Base-by-base conservation (phyloP, 371 early-diverging fungal genomes). In the Rhizopus delemar region DNA sequence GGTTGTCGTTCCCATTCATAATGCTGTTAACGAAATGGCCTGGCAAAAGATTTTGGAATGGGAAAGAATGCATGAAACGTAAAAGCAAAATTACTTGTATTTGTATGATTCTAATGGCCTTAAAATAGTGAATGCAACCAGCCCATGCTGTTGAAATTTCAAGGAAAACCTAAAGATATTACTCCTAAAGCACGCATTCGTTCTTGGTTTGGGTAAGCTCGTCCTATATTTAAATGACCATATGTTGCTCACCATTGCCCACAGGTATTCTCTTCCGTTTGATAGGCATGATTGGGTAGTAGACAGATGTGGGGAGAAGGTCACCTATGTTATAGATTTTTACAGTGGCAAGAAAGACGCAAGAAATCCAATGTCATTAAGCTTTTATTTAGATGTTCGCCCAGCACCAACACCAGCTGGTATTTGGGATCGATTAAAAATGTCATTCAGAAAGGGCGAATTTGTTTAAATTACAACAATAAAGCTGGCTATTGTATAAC, bases 211-310 rank as follows among this genome's bases (percentile, higher is more conserved):
- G 92, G 92, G 75, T 90, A 82, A 71, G 66, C 5, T 55, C 0
- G 8, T 46, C 9, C 16, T 39, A 35, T 41, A 4, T 53, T 56
- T 41, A 32, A 34, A 46, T 29, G 16, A n/a, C 6, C 35, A 52
- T 15, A 48, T 15, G 15, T 29, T 29, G 7, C 48, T n/a, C 15
- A 45, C 48, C 34, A 8, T 29, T 41, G 6, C 13, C 16, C 9
- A 7, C 54, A 84, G 85, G 9, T 84, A 87, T 61, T 79, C 79
- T 29, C 57, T 78, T 52, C 97, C 98, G 0, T 98, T 98, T 71
- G 98, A 98, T 68, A 86, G 97, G 6, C 98, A 98, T 69, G 97
- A 98, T 76, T 98, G 98, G 98, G 87, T 88, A 1, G 89, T 98
- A 4, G 95, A 97, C 73, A 82, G 98, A 29, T 95, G 96, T 63